Base-by-base conservation (phyloP, 352 stramenopile species). In the Phytophthora macrochlamydospora region DNA sequence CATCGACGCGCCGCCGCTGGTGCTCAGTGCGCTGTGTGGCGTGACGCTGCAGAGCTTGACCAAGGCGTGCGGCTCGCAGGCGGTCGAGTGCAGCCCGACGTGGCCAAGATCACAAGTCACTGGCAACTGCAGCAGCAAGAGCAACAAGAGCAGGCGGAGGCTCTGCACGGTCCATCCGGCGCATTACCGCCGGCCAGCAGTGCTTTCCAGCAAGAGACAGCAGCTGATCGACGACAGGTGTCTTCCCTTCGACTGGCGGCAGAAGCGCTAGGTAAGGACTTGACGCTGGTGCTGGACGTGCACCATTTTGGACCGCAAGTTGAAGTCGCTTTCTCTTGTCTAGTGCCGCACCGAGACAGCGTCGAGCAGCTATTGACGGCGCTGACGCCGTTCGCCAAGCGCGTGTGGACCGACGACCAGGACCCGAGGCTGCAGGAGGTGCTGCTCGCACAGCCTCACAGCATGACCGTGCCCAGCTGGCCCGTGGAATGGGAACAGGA, bases 1-100 rank as follows among this genome's bases (percentile, higher is more conserved):
- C 13, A 55, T 65, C 14, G 50, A 78, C 1, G 32, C 52, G 0
- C 58, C 75, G 13, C 67, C 65, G 30, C 52, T 89, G 3, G 64
- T 90, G 13, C 45, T 90, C 33, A 90, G 79, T 52, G 49, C 63
- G 9, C 52, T 92, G 14, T 83, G 81, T 32, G 83, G 80, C 24
- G 69, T 73, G 3, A 69, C 70, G 2, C 29, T 62, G 5, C 73
- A 88, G 35, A 75, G 51, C 46, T 51, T 92, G 45, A 71, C 54
- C n/a, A 90, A 90, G 56, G 51, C 69, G 7, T 86, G 77, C 42
- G 75, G 78, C 14, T 75, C 67, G 3, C 54, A 59, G 53, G 68
- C 76, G 8, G 76, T 90, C 12, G 51, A 18, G 54, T 75, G 30
- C 68, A 68, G 31, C 72, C 73, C 13, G 51, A 77, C 31, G 62